Percentiles rank a stretch among this genome's conserved stretches.
phyloP scores from a whole-genome alignment of 148 eudicot species.

The Rhododendron griersonianum region DNA sequence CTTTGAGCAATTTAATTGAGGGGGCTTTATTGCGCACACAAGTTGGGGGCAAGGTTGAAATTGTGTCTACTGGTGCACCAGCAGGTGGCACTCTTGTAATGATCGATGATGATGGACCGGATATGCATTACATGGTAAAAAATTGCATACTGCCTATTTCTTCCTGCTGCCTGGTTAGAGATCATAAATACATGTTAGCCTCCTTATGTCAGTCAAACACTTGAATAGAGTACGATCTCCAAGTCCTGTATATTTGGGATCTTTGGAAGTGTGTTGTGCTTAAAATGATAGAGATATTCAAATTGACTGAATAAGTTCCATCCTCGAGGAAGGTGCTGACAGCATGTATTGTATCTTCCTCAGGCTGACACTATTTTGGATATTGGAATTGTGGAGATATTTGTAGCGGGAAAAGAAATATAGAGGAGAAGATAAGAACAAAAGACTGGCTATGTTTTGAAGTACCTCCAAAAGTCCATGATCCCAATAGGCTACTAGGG shows the following conservation, averaged over 20 bases:
- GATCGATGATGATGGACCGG: conserved; percentile 95
- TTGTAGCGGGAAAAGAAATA: neutral
- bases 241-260: neutral
- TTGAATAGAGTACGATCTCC: neutral
- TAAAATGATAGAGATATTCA: too few relatives aligned
- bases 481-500: neutral
- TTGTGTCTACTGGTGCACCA: conserved; percentile 75
- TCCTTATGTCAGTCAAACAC: neutral
- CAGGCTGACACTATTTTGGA: neutral
- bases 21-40: conserved; percentile 82
- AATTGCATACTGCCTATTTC: neutral
- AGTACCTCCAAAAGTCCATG: neutral
- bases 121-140: conserved; percentile 95
- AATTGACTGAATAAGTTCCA: neutral
- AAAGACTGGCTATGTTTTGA: neutral
- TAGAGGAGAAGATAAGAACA: neutral
- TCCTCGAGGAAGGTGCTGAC: neutral
- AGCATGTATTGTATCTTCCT: neutral
- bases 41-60: conserved; percentile 77
- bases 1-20: conserved; percentile 87
- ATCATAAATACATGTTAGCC: neutral
- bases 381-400: neutral
- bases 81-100: conserved; percentile 91
- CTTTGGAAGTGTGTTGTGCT: neutral
- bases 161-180: neutral